A percentile compares a stretch with the other conserved stretches of the same genome.
Evolutionary conservation across 768 basidiomycete genomes (phyloP).

Genomic region (Scleroderma citrinum): DNA sequence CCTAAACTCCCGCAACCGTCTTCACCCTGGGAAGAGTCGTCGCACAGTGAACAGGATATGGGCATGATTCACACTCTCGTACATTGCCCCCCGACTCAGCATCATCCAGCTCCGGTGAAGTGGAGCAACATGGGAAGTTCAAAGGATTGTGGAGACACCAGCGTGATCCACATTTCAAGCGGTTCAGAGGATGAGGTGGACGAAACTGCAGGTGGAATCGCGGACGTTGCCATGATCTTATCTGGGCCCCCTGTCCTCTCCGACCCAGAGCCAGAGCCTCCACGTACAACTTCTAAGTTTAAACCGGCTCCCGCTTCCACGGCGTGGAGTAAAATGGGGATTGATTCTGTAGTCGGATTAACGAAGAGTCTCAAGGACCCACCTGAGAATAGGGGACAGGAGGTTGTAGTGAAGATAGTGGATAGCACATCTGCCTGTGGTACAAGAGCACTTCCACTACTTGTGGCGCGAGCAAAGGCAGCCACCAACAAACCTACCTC

Average conservation of each 20-base stretch:
- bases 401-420: not conserved
- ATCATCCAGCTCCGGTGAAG: too few relatives aligned
- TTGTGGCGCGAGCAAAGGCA: conserved; percentile 16
- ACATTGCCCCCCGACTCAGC: too few relatives aligned
- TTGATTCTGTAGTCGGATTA: not conserved
- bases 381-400: not conserved
- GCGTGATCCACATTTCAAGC: conserved; percentile 22
- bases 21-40: conserved; percentile 10
- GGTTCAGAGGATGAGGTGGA: conserved; percentile 21
- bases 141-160: conserved; percentile 2
- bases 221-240: conserved; percentile 21
- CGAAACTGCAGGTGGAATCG: conserved; percentile 6
- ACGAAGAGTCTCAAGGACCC: not conserved
- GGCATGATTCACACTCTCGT: conserved; percentile 9
- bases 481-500: not conserved
- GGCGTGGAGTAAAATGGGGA: not conserved
- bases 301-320: not conserved
- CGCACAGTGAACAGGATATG: conserved; percentile 6
- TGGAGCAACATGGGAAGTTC: too few relatives aligned
- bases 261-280: not conserved
- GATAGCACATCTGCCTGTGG: too few relatives aligned
- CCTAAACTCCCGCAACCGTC: conserved; percentile 12
- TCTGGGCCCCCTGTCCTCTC: conserved; percentile 16
- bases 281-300: not conserved
- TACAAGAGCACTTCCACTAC: conserved; percentile 11